Evolutionary conservation across 2,329 filamentous ascomycete genomes (phyloP).

Genomic region (Colletotrichum sp.): DNA sequence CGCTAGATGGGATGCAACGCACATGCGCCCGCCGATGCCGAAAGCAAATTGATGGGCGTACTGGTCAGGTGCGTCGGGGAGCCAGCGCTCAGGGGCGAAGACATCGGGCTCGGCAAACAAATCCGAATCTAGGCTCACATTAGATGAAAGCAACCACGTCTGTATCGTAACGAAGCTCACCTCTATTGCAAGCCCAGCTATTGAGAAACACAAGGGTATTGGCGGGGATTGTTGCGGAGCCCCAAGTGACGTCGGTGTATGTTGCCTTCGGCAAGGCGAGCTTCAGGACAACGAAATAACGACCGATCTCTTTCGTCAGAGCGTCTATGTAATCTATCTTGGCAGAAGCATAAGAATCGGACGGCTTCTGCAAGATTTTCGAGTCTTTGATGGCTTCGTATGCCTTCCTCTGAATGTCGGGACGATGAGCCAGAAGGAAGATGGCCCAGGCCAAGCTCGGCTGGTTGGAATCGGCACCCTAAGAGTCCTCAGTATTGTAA

Average conservation of each 20-base stretch:
- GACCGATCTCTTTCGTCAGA: slow-evolving; percentile 66
- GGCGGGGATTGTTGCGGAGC: slow-evolving; percentile 47
- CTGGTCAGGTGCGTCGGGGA: slow-evolving; percentile 29
- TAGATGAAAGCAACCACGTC: neutral
- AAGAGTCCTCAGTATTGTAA: neutral
- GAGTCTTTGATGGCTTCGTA: slow-evolving; percentile 37
- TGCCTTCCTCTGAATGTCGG: slow-evolving; percentile 29
- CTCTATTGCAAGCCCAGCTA: slow-evolving; percentile 31
- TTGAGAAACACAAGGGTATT: slow-evolving; percentile 49
- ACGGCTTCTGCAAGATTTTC: neutral
- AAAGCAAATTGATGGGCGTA: slow-evolving; percentile 53
- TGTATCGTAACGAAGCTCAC: slow-evolving; percentile 6
- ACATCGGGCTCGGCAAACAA: slow-evolving; percentile 69
- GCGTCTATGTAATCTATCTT: slow-evolving; percentile 69
- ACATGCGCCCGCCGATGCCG: slow-evolving; percentile 59
- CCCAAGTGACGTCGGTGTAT: slow-evolving; percentile 27
- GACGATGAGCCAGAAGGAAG: slow-evolving; percentile 29
- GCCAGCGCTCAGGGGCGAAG: slow-evolving; percentile 54
- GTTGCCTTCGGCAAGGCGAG: slow-evolving; percentile 64
- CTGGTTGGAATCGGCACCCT: slow-evolving; percentile 31
- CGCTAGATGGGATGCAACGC: slow-evolving; percentile 56
- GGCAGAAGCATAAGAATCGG: slow-evolving; percentile 35
- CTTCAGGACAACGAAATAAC: slow-evolving; percentile 69
- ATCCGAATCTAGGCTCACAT: slow-evolving; percentile 45
- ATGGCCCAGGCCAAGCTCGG: slow-evolving; percentile 30